These are phyloP conservation scores for Cercophora sp. DNA, from an alignment of 495 filamentous ascomycete genomes.

Conservation along the genomic window DNA sequence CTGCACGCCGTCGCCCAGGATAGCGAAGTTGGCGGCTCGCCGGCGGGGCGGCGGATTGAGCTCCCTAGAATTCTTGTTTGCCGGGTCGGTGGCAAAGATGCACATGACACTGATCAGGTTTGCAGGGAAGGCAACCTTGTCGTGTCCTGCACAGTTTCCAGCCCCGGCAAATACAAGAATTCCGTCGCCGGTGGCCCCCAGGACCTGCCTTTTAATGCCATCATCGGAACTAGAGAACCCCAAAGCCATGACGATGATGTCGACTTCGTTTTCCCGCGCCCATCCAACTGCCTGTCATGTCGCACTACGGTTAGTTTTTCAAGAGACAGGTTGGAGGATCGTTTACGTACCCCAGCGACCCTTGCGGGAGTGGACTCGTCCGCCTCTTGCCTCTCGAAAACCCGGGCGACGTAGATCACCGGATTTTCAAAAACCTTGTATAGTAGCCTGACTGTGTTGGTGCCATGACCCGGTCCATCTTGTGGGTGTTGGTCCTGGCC, in stretches of 20 bases:
- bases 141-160: conserved; percentile 5
- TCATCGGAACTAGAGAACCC: conserved; percentile 4
- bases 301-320: neutral
- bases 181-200: neutral
- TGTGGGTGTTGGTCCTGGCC: conserved; percentile 4
- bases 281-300: conserved; percentile 12
- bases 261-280: conserved; percentile 7
- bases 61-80: neutral
- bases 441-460: conserved; percentile 13
- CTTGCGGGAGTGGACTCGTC: neutral
- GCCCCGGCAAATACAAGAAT: conserved; percentile 15
- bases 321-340: neutral
- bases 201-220: conserved; percentile 3
- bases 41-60: neutral
- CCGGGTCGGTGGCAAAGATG: conserved; percentile 17
- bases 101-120: conserved; percentile 11
- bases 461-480: conserved; percentile 17
- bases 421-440: conserved; percentile 15
- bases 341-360: neutral
- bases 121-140: conserved; percentile 9
- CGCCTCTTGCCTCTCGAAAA: neutral
- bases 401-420: conserved; percentile 9
- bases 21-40: neutral
- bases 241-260: conserved; percentile 9
- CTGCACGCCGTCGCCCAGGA: neutral